These are phyloP conservation scores for Heracleum sosnowskyi DNA, from an alignment of 129 eudicot genomes.

Conservation along the genomic window DNA sequence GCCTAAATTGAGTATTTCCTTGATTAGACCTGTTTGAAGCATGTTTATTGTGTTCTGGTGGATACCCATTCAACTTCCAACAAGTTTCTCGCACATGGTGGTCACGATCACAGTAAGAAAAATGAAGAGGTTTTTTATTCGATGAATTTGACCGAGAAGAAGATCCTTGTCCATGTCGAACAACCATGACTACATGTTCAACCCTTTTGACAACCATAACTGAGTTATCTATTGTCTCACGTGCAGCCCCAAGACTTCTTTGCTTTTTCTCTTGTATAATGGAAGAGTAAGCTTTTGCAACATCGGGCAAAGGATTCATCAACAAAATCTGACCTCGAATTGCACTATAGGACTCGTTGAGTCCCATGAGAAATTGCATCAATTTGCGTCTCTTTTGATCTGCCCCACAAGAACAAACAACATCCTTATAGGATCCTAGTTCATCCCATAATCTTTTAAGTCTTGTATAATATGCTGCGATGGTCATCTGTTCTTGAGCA, in stretches of 20 bases:
- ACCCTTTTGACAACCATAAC: background rate
- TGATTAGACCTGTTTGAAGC: background rate
- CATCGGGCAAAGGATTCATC: background rate
- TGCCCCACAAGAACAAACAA: background rate
- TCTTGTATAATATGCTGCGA: background rate
- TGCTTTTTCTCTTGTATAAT: background rate
- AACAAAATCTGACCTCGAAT: too few relatives aligned
- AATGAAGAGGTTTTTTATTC: background rate
- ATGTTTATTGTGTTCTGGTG: background rate
- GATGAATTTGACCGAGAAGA: background rate
- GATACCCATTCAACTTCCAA: background rate
- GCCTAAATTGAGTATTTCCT: background rate
- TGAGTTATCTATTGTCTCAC: background rate
- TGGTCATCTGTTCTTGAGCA: background rate
- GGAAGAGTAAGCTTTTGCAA: background rate
- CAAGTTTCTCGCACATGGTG: slow-evolving; percentile 1
- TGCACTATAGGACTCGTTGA: background rate
- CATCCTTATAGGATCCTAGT: background rate
- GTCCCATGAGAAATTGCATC: slow-evolving; percentile 6
- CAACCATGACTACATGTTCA: background rate
- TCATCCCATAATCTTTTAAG: slow-evolving; percentile 8
- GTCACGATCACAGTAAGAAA: slow-evolving; percentile 1
- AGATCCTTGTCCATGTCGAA: slow-evolving; percentile 1
- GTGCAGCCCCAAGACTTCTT: background rate
- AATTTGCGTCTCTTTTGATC: background rate